phyloP scores from a whole-genome alignment of 1,284 basidiomycete genomes.

The Leucoagaricus sp. region DNA sequence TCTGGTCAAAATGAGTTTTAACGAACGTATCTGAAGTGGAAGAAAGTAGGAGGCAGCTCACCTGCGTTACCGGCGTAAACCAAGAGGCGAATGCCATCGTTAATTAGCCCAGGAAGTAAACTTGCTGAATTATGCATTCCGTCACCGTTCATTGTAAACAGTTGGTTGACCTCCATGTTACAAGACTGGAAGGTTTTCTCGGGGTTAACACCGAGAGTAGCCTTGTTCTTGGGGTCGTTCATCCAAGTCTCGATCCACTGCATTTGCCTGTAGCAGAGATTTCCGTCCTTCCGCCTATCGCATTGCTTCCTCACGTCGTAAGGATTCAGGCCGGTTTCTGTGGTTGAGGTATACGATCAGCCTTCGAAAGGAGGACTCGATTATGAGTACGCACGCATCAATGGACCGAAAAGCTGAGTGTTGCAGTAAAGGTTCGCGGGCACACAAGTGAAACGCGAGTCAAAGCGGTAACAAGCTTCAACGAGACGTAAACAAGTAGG shows the following conservation, averaged over 20 bases:
- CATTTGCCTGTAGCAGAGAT: constrained; percentile 79
- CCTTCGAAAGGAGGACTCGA: neutral
- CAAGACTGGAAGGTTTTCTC: constrained; percentile 65
- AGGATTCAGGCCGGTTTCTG: constrained; percentile 68
- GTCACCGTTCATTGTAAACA: constrained; percentile 75
- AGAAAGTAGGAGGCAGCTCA: constrained; percentile 26
- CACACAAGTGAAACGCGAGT: constrained; percentile 60
- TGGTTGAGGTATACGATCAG: neutral
- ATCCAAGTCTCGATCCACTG: constrained; percentile 80
- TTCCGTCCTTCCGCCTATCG: constrained; percentile 64
- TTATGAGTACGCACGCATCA: constrained; percentile 54
- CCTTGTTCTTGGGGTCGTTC: constrained; percentile 72
- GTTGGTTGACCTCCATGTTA: constrained; percentile 67
- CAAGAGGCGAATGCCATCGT: constrained; percentile 74
- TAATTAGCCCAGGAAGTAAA: constrained; percentile 74
- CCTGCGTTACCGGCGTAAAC: constrained; percentile 84
- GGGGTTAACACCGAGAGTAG: constrained; percentile 72
- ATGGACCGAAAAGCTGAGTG: constrained; percentile 53
- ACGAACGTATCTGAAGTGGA: constrained; percentile 6
- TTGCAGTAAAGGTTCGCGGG: constrained; percentile 67
- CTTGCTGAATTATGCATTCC: constrained; percentile 76
- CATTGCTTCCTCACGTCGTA: constrained; percentile 88
- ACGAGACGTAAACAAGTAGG: constrained; percentile 73
- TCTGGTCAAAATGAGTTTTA: constrained; percentile 41
- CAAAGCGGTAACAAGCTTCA: constrained; percentile 62